These are phyloP conservation scores for Pholiota adiposa DNA, from an alignment of 1,284 basidiomycete genomes.

Conservation along the genomic window DNA sequence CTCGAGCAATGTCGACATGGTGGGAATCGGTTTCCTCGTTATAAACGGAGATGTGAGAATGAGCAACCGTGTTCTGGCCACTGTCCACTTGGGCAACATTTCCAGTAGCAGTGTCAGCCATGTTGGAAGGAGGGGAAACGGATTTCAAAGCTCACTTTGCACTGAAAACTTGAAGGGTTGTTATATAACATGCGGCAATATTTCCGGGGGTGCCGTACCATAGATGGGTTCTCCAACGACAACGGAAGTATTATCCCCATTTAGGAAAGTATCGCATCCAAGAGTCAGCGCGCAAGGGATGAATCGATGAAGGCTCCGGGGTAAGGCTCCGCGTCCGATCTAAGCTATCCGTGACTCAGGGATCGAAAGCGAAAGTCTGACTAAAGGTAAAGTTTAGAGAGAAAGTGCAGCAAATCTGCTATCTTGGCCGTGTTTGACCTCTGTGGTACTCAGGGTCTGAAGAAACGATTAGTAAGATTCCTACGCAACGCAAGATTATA, in stretches of 20 bases:
- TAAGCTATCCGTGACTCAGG: constrained; percentile 1
- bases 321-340: neutral
- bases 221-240: neutral
- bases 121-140: neutral
- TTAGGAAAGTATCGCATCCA: neutral
- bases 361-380: neutral
- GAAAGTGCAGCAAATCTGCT: neutral
- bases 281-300: neutral
- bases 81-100: neutral
- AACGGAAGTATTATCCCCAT: neutral
- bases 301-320: neutral
- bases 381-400: neutral
- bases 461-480: neutral
- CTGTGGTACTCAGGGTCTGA: neutral
- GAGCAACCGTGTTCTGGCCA: neutral
- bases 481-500: neutral
- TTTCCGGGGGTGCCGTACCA: neutral
- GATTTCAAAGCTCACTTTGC: neutral
- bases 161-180: neutral
- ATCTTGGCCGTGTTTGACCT: neutral
- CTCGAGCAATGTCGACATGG: constrained; percentile 47
- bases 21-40: constrained; percentile 8
- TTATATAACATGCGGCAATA: neutral
- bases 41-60: neutral
- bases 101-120: neutral